phyloP scores from a whole-genome alignment of 1,139 yeast genomes.

The Suhomyces ambrosiae region DNA sequence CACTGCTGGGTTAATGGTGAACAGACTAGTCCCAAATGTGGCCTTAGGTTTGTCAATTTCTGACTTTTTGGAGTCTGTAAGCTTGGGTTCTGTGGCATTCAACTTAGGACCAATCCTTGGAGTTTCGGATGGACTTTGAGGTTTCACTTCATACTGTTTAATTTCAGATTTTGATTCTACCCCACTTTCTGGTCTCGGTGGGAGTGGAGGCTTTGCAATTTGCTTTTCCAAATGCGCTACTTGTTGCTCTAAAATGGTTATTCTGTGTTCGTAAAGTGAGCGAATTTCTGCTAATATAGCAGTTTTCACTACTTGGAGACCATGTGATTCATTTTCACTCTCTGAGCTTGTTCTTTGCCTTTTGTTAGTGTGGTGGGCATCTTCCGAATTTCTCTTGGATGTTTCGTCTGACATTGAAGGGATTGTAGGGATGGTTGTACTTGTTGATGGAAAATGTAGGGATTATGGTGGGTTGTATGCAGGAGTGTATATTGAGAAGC shows the following conservation, averaged over 20 bases:
- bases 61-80: conserved; percentile 1
- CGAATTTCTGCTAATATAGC: conserved; percentile 10
- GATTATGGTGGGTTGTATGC: neutral
- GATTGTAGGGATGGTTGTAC: neutral
- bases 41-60: conserved; percentile 17
- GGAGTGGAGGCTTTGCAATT: conserved; percentile 1
- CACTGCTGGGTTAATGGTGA: conserved; percentile 22
- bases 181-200: neutral
- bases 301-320: conserved; percentile 4
- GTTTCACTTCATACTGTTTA: too few relatives aligned
- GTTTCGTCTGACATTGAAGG: conserved; percentile 5
- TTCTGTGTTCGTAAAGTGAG: conserved; percentile 21
- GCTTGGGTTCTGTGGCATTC: neutral
- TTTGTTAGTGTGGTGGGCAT: conserved; percentile 1
- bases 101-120: neutral
- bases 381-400: conserved; percentile 7
- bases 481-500: too few relatives aligned
- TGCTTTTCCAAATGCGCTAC: conserved; percentile 19
- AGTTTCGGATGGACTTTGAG: too few relatives aligned
- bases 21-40: conserved; percentile 38
- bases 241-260: conserved; percentile 25
- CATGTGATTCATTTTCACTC: neutral
- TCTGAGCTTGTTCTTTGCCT: conserved; percentile 1
- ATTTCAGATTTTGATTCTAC: neutral
- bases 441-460: neutral